phyloP scores from a whole-genome alignment of 352 stramenopile genomes.

The Globisporangium viniferum region DNA sequence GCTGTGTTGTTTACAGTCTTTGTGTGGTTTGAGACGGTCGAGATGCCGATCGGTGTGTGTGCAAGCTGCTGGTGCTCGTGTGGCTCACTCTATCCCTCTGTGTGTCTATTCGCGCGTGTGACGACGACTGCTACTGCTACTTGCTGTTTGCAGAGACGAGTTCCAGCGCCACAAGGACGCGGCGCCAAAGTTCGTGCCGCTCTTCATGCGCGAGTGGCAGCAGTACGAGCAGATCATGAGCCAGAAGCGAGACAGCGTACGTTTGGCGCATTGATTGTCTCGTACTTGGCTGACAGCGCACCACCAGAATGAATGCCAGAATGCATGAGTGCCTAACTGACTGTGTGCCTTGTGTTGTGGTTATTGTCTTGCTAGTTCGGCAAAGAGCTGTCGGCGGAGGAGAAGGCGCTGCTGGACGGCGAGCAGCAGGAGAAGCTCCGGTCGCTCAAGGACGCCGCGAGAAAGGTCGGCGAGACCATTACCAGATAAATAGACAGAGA shows the following conservation, averaged over 20 bases:
- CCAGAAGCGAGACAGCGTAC: constrained; percentile 45
- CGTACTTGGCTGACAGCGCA: not conserved
- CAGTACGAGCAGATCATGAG: constrained; percentile 58
- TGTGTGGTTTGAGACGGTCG: not conserved
- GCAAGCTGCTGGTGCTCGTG: not conserved
- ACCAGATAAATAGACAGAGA: constrained; percentile 16
- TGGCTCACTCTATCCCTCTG: not conserved
- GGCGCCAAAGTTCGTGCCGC: constrained; percentile 67
- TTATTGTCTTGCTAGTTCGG: constrained; percentile 40
- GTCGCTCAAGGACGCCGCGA: constrained; percentile 68
- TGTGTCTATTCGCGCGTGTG: not conserved
- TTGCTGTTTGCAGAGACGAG: constrained; percentile 44
- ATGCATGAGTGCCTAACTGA: not conserved
- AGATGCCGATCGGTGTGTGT: not conserved
- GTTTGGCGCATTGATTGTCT: constrained; percentile 8
- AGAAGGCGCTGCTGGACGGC: constrained; percentile 55
- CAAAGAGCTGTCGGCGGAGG: constrained; percentile 54
- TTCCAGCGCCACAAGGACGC: constrained; percentile 83
- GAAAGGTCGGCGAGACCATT: constrained; percentile 65
- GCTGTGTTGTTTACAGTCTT: not conserved
- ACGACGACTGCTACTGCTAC: not conserved
- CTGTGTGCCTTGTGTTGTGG: not conserved
- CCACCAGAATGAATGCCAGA: not conserved
- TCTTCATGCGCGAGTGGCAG: constrained; percentile 78
- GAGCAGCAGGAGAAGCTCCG: constrained; percentile 70